Percentiles rank a stretch among this genome's conserved stretches.
Evolutionary conservation across 805 yeast species (phyloP).

Genomic region (Ogataea populi-albae): DNA sequence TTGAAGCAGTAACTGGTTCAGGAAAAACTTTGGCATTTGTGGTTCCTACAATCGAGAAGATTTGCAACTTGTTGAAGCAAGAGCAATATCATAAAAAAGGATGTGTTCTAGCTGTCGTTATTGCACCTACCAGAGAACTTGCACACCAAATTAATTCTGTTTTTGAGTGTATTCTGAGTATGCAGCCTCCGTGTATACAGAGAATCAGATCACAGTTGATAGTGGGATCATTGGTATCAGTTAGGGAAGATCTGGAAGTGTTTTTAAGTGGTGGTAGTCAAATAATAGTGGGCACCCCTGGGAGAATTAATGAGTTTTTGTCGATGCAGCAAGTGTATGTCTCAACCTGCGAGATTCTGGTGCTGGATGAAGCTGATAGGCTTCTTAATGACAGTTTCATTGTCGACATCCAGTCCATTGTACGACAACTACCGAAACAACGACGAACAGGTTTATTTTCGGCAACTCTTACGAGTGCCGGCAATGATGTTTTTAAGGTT

Average conservation of each 20-base stretch:
- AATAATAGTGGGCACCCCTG: conserved; percentile 88
- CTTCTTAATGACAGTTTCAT: conserved; percentile 76
- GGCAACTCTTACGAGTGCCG: conserved; percentile 87
- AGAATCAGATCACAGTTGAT: conserved; percentile 55
- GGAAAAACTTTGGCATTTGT: conserved; percentile 95
- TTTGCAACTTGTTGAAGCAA: conserved; percentile 32
- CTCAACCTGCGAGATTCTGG: conserved; percentile 63
- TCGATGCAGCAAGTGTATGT: conserved; percentile 57
- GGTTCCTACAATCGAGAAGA: conserved; percentile 74
- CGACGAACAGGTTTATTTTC: conserved; percentile 91
- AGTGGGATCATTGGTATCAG: conserved; percentile 60
- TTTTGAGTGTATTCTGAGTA: conserved; percentile 54
- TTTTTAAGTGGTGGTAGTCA: conserved; percentile 62
- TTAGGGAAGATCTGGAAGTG: conserved; percentile 66
- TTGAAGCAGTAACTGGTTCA: conserved; percentile 96
- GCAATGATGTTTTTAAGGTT: conserved; percentile 71
- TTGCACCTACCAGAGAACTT: conserved; percentile 67
- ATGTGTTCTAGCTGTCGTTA: conserved; percentile 64
- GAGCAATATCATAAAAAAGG: conserved; percentile 49
- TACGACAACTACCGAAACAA: conserved; percentile 78
- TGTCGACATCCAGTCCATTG: conserved; percentile 62
- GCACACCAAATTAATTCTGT: conserved; percentile 73
- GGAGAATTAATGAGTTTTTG: conserved; percentile 76
- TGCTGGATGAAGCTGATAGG: conserved; percentile 92
- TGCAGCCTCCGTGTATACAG: conserved; percentile 45